Percentiles rank a stretch among this genome's conserved stretches.
These are phyloP conservation scores for Pseudotulostoma volvatum DNA, from an alignment of 495 filamentous ascomycete species.

Conservation along the genomic window DNA sequence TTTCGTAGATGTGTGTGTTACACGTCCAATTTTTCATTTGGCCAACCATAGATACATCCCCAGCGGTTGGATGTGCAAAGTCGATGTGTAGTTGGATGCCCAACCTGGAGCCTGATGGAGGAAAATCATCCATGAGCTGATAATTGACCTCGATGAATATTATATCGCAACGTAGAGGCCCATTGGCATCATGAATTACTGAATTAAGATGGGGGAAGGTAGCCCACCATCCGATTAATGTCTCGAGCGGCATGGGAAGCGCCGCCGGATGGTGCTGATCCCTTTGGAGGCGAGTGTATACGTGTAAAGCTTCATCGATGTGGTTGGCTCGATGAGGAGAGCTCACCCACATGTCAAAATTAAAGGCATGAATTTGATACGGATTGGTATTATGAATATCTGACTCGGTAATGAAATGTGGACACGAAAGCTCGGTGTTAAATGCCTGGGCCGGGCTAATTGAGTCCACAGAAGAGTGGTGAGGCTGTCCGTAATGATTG, in stretches of 20 bases:
- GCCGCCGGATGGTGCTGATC: conserved; percentile 21
- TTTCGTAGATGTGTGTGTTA: conserved; percentile 29
- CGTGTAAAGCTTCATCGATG: conserved; percentile 29
- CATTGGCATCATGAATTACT: conserved; percentile 20
- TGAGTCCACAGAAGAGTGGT: conserved; percentile 19
- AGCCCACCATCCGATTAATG: conserved; percentile 26
- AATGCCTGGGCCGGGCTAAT: conserved; percentile 22
- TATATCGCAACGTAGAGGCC: conserved; percentile 28
- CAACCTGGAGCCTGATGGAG: conserved; percentile 23
- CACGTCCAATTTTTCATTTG: conserved; percentile 34
- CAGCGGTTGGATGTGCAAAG: conserved; percentile 21
- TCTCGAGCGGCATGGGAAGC: conserved; percentile 26
- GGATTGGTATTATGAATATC: conserved; percentile 19
- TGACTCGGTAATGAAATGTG: conserved; percentile 22
- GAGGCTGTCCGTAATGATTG: conserved; percentile 16
- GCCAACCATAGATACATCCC: conserved; percentile 20
- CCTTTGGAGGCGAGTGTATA: conserved; percentile 34
- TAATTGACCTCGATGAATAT: conserved; percentile 34
- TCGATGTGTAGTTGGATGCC: conserved; percentile 31
- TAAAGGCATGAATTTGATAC: conserved; percentile 25
- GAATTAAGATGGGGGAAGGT: conserved; percentile 29
- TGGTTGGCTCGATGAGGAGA: conserved; percentile 24
- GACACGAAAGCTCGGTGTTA: conserved; percentile 20
- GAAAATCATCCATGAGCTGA: conserved; percentile 30
- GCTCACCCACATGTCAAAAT: conserved; percentile 37